Evolutionary conservation across 2,329 filamentous ascomycete genomes (phyloP).

Genomic region (Stagonosporopsis vannaccii): DNA sequence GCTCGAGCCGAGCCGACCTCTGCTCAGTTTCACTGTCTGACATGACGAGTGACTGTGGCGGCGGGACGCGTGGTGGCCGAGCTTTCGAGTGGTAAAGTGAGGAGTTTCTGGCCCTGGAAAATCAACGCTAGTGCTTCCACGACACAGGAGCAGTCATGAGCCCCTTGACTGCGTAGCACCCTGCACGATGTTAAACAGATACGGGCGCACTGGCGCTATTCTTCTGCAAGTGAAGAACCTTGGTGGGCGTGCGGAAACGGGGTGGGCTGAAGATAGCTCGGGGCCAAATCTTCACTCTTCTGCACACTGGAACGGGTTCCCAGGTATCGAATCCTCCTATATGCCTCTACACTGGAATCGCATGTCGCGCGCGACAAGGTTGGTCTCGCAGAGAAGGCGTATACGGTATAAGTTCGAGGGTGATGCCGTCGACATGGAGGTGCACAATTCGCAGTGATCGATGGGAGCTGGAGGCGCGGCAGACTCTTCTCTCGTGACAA

Average conservation of each 20-base stretch:
- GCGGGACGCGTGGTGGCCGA: conserved; percentile 22
- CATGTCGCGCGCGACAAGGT: conserved; percentile 19
- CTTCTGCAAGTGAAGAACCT: not conserved
- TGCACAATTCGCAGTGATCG: conserved; percentile 19
- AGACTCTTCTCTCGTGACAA: conserved; percentile 1
- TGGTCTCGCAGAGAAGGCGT: conserved; percentile 1
- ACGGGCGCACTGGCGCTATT: not conserved
- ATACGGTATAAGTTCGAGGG: conserved; percentile 5
- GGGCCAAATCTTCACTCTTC: conserved; percentile 22
- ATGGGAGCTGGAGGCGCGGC: conserved; percentile 15
- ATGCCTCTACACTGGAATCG: conserved; percentile 21
- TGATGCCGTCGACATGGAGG: conserved; percentile 28
- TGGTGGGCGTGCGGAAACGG: conserved; percentile 2
- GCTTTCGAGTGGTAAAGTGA: conserved; percentile 24
- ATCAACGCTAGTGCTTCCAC: conserved; percentile 30
- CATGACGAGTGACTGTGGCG: conserved; percentile 42
- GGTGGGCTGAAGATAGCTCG: conserved; percentile 10
- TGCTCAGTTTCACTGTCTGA: conserved; percentile 46
- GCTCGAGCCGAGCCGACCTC: conserved; percentile 50
- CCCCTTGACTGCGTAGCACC: conserved; percentile 32
- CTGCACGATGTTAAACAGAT: conserved; percentile 20
- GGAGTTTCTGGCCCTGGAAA: conserved; percentile 19
- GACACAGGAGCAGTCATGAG: conserved; percentile 34
- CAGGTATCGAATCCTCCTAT: conserved; percentile 17
- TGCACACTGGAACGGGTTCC: conserved; percentile 5